phyloP scores from a whole-genome alignment of 1,139 yeast species.

The Taiozyma sp. region DNA sequence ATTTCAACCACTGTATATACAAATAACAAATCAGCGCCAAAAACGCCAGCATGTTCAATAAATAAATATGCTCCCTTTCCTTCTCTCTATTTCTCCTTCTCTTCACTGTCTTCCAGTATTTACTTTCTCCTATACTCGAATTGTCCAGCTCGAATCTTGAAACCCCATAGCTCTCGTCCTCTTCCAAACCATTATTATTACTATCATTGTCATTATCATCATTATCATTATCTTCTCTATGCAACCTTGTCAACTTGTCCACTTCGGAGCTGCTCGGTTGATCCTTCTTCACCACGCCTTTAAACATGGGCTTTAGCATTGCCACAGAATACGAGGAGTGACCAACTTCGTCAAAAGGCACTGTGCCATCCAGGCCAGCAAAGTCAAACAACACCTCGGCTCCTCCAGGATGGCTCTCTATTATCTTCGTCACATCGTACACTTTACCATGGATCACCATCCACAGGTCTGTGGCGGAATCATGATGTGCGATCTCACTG shows the following conservation, averaged over 20 bases:
- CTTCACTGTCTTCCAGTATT: conserved; percentile 5
- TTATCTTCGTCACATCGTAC: conserved; percentile 49
- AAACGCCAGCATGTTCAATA: neutral
- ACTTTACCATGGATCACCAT: conserved; percentile 62
- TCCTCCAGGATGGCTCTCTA: conserved; percentile 64
- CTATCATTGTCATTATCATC: neutral
- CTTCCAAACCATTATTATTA: neutral
- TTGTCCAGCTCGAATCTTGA: conserved; percentile 2
- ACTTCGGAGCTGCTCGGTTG: neutral
- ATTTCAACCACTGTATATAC: conserved; percentile 5
- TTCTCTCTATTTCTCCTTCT: neutral
- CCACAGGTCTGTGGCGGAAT: conserved; percentile 51
- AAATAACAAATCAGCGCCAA: conserved; percentile 1
- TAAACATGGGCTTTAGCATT: conserved; percentile 58
- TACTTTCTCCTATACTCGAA: conserved; percentile 9
- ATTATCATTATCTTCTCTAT: neutral
- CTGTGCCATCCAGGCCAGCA: conserved; percentile 66
- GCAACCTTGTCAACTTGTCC: neutral
- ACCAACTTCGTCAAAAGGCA: conserved; percentile 42
- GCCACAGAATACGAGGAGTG: conserved; percentile 34
- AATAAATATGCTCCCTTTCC: neutral
- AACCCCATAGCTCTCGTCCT: neutral
- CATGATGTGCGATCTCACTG: conserved; percentile 42
- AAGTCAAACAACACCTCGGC: conserved; percentile 62
- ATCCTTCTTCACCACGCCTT: conserved; percentile 51